Evolutionary conservation across 1,284 basidiomycete species (phyloP), one percentile per base, ranked within the genome.

Genomic region (Trichosporon sp.): DNA sequence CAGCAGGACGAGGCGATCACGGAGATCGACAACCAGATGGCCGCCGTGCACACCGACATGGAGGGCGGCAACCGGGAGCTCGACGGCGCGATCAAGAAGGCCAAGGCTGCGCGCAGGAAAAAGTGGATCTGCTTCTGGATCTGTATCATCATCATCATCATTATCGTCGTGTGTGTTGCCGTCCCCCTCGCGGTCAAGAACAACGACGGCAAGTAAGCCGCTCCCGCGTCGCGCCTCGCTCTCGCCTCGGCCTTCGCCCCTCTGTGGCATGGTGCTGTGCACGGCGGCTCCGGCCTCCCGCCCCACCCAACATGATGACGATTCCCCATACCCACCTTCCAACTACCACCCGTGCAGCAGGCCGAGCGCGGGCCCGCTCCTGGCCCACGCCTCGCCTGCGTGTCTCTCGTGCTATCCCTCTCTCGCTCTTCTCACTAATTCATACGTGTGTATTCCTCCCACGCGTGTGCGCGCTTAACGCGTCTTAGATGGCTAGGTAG

Each of bases 1-100:
- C 90, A 92, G 81, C 92, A 95, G 79, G 89, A 94, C 67, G 90
- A 92, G 71, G 86, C 87, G 1, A 88, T 95, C 70, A 83, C 86
- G 64, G 84, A 82, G 27, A 87, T 93, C 65, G 88, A 93, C 76
- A 83, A 83, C 9, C 86, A 87, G 66, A 91, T 91, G 7, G 79
- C 78, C 18, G 85, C 85, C 35, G 90, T 91, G 3, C 87, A 91
- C 77, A 82, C 82, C 11, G 88, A 95, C 76, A 89, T 91, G 32
- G 86, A 87, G 75, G 86, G 84, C 67, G 92, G 91, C 29, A 78
- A 89, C 63, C 79, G 85, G 42, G 86, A 92, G 72, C 90, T 89
- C n/a, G 87, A 87, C 70, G 86, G 87, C 67, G 94, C 93, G 0
- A 89, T 92, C 53, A 85, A 85, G 32, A 93, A 91, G 62, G 92